Evolutionary conservation across 2,329 filamentous ascomycete genomes (phyloP).

Genomic region (Phaeosphaeria sp.): DNA sequence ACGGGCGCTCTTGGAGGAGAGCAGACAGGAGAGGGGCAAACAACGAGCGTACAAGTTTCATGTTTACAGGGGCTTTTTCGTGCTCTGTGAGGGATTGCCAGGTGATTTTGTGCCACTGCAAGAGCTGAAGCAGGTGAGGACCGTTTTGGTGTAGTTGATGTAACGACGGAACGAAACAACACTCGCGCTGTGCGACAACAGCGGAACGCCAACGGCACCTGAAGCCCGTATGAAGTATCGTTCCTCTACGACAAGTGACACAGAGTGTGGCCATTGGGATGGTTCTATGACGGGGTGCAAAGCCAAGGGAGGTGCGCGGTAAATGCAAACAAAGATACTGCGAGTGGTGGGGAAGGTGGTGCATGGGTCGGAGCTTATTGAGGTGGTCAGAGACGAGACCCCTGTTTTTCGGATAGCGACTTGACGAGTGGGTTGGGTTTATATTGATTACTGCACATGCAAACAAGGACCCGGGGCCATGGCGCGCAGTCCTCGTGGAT

Average conservation of each 20-base stretch:
- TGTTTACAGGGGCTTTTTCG: constrained; percentile 6
- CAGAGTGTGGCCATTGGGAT: neutral
- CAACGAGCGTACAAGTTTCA: constrained; percentile 8
- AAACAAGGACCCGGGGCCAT: constrained; percentile 35
- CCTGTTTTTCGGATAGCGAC: neutral
- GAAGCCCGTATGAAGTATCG: constrained; percentile 19
- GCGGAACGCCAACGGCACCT: constrained; percentile 23
- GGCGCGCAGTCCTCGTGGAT: constrained; percentile 31
- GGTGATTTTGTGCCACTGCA: constrained; percentile 2
- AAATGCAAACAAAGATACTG: neutral
- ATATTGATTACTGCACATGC: constrained; percentile 31
- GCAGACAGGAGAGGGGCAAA: neutral
- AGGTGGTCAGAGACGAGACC: neutral
- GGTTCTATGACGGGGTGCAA: neutral
- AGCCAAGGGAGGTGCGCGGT: neutral
- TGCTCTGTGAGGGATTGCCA: neutral
- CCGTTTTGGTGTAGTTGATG: constrained; percentile 42
- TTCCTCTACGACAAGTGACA: constrained; percentile 4
- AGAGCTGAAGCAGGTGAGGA: constrained; percentile 31
- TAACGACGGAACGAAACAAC: constrained; percentile 41
- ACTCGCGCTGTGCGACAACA: constrained; percentile 33
- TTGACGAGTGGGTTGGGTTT: neutral
- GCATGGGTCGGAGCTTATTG: constrained; percentile 2
- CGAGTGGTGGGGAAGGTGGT: neutral
- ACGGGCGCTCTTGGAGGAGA: neutral